Base-by-base conservation (phyloP, 2,329 filamentous ascomycete genomes). In the Pseudofabraea citricarpa region DNA sequence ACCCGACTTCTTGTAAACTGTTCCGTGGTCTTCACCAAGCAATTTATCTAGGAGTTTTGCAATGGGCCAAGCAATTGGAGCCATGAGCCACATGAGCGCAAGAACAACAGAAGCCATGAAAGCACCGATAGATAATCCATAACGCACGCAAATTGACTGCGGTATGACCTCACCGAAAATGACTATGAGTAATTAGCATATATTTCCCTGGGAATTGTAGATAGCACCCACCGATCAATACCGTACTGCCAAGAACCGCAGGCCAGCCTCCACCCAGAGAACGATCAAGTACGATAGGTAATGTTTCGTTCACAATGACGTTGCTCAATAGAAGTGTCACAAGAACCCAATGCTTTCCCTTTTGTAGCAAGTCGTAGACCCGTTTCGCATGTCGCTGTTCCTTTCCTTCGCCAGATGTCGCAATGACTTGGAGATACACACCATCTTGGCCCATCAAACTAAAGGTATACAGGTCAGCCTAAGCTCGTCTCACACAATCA, bases 141-240 rank as follows among this genome's bases (percentile, higher is more conserved):
- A 97, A 57, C 93, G 88, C 51, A 97, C 93, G 64, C 93, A 98
- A 55, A 97, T 79, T 19, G 91, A 96, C 64, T 98, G 93, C 23
- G 93, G 93, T 20, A 95, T 86, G 51, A 98, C 82, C 71, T 98
- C 93, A 56, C 93, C 93, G 63, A 98, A 98, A 56, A 98, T 96
- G 62, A 98, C 93, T 95, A 57, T 37, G 15, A 37, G 27, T 35
- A 21, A 36, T 59, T 45, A 62, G 57, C 44, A 60, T 20, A 43
- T 4, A 24, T 26, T 13, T 19, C n/a, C 10, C 20, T 7, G 19
- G 12, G 5, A n/a, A n/a, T 20, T 19, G 21, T 13, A 13, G 18
- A 37, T 21, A 10, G 10, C 6, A 22, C 35, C 54, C 79, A 95
- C 90, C 90, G 66, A 98, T 97, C 50, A 97, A 70, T 12, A 94